These are phyloP conservation scores for Populus tremula DNA, from an alignment of 345 rosid genomes.

Conservation along the genomic window DNA sequence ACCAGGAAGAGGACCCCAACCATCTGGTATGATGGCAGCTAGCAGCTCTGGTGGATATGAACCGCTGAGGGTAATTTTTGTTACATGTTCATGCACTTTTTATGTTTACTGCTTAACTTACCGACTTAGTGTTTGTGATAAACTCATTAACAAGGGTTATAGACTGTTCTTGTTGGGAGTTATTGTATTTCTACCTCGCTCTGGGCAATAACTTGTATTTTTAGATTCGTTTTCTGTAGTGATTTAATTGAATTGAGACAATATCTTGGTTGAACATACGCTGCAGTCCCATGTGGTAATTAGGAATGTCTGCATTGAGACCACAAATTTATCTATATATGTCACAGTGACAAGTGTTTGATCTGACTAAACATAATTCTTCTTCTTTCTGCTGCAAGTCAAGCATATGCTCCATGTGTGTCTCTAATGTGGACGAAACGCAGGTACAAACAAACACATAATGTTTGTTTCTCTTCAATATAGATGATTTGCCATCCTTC, in stretches of 20 bases:
- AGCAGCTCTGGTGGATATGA: constrained; percentile 40
- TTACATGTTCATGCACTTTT: neutral
- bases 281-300: neutral
- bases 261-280: neutral
- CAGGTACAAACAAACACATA: neutral
- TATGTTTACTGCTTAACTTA: neutral
- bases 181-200: neutral
- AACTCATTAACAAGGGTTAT: neutral
- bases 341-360: neutral
- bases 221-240: neutral
- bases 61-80: constrained; percentile 34
- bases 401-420: neutral
- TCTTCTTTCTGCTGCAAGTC: neutral
- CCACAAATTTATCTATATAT: neutral
- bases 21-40: constrained; percentile 28
- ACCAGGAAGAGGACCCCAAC: constrained; percentile 27
- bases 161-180: neutral
- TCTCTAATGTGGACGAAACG: neutral
- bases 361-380: neutral
- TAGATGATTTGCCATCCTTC: neutral
- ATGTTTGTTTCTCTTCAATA: neutral
- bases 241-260: neutral
- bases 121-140: neutral
- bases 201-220: neutral
- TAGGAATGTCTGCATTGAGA: neutral